These are phyloP conservation scores for Colletotrichum higginsianum DNA, from an alignment of 2,329 filamentous ascomycete genomes.

Conservation along the genomic window DNA sequence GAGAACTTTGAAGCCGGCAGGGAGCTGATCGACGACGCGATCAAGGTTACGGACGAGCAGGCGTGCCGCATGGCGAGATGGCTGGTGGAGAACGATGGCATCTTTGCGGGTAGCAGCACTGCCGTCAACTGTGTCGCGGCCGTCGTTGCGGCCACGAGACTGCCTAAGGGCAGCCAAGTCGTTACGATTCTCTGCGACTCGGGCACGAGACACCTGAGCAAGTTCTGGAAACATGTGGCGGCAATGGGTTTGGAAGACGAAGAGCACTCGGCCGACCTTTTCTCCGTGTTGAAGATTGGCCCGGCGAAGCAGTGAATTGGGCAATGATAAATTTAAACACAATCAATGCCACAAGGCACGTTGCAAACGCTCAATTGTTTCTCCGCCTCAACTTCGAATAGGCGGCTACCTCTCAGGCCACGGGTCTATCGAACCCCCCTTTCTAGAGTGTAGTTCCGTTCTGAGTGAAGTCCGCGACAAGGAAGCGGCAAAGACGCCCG, in stretches of 20 bases:
- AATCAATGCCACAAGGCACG: slow-evolving; percentile 18
- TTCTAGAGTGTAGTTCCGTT: slow-evolving; percentile 21
- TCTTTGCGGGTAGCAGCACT: slow-evolving; percentile 95
- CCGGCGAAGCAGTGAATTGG: slow-evolving; percentile 25
- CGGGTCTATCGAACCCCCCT: slow-evolving; percentile 38
- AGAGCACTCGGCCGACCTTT: slow-evolving; percentile 62
- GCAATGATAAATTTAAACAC: background rate
- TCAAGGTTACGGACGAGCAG: slow-evolving; percentile 89
- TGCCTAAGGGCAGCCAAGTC: slow-evolving; percentile 75
- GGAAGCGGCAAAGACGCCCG: slow-evolving; percentile 30
- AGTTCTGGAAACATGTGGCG: slow-evolving; percentile 84
- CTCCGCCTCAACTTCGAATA: background rate
- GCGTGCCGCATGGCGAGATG: slow-evolving; percentile 95
- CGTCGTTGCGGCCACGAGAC: slow-evolving; percentile 74
- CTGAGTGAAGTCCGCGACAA: background rate
- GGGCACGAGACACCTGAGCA: slow-evolving; percentile 86
- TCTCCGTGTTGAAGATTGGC: slow-evolving; percentile 64
- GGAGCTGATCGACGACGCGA: slow-evolving; percentile 90
- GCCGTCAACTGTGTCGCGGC: slow-evolving; percentile 96
- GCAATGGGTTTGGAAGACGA: slow-evolving; percentile 77
- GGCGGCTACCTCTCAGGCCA: slow-evolving; percentile 1
- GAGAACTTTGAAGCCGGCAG: slow-evolving; percentile 91
- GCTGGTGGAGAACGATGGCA: slow-evolving; percentile 94
- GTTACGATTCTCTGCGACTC: slow-evolving; percentile 90
- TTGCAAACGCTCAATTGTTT: slow-evolving; percentile 3